Evolutionary conservation across 371 early-diverging fungal species (phyloP), one percentile per base, ranked within the genome.

Genomic region (Mortierella sp.): DNA sequence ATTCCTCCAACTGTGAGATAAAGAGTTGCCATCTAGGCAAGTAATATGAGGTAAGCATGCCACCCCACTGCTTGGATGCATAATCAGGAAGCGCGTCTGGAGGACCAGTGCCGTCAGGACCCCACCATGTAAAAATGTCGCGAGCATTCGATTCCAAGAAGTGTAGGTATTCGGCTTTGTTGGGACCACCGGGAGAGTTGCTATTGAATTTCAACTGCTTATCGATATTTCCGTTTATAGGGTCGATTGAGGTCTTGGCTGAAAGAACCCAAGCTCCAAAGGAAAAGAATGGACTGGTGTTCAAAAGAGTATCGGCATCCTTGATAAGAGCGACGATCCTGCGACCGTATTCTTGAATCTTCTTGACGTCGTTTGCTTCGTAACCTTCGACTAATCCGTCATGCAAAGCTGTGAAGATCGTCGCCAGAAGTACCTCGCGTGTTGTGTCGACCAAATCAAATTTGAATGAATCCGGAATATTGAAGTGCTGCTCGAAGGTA

Each of bases 61-160:
- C 79, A 9, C 73, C 77, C 78, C 75, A 83, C 40, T 83, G 78
- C 75, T 78, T 83, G 19, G 79, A 83, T 4, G 75, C 83, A 55
- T 74, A 78, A 38, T 83, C 79, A 13, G 58, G 45, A 22, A 83
- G 21, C 0, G 50, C 21, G 2, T 47, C 71, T 32, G 68, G 22
- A 6, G 68, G 68, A 13, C 68, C 76, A 3, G 67, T 28, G 2
- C 76, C 71, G 16, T 57, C 64, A 4, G 83, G 79, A 4, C 79
- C 83, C 83, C 83, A 79, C 75, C 77, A 77, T 19, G 83, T 79
- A 16, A 81, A 63, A 11, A 75, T 9, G 58, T 75, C 47, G 33
- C 76, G 75, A 9, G 63, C 76, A 36, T 81, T 81, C 11, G 81
- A 81, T 53, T 81, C 76, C 75, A 81, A 53, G 55, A 75, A 81